phyloP scores from a whole-genome alignment of 345 rosid species.

The Turritis glabra region DNA sequence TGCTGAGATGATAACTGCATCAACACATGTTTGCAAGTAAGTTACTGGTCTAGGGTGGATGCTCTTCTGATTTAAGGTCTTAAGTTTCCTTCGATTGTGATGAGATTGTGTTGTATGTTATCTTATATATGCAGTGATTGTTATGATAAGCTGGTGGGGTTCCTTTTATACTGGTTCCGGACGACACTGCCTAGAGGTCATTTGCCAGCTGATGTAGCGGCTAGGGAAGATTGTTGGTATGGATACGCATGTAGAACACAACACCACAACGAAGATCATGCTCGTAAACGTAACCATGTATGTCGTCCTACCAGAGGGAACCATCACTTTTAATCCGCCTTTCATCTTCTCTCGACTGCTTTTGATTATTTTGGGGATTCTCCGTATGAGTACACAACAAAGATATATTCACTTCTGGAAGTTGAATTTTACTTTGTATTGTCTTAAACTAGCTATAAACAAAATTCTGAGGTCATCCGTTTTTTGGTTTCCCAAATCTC shows the following conservation, averaged over 20 bases:
- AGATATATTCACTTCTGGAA: too few relatives aligned
- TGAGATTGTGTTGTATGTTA: background rate
- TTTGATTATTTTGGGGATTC: background rate
- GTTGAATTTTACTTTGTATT: too few relatives aligned
- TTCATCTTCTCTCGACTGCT: background rate
- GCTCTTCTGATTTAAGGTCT: background rate
- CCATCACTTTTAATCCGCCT: conserved; percentile 17
- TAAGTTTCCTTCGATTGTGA: background rate
- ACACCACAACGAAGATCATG: conserved; percentile 85
- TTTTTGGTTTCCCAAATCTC: too few relatives aligned
- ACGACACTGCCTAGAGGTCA: conserved; percentile 50
- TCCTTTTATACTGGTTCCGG: conserved; percentile 86
- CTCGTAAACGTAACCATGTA: conserved; percentile 80
- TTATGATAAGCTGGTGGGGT: conserved; percentile 72
- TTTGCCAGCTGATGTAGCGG: conserved; percentile 59
- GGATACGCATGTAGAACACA: conserved; percentile 86
- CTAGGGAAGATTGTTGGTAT: conserved; percentile 88
- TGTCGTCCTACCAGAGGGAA: conserved; percentile 80
- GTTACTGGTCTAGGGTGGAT: background rate
- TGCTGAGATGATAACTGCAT: conserved; percentile 68
- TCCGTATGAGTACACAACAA: too few relatives aligned
- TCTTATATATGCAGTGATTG: conserved; percentile 57
- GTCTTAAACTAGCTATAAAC: too few relatives aligned
- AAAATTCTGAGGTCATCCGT: too few relatives aligned
- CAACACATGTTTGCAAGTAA: conserved; percentile 85